phyloP scores from a whole-genome alignment of 2,329 filamentous ascomycete species.

The Sphaerulina populicola region DNA sequence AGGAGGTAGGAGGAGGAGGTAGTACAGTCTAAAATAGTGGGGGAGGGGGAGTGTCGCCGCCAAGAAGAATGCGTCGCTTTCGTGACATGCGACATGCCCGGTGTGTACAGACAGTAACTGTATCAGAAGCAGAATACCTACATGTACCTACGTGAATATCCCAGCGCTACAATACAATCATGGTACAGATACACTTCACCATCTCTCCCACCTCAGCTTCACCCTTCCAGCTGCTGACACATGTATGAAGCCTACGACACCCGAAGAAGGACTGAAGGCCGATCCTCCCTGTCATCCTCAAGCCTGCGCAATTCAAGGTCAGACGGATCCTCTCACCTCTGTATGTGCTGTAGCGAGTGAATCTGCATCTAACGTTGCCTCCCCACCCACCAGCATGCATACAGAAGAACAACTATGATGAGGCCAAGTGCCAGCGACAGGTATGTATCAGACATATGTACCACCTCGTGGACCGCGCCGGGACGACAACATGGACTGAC shows the following conservation, averaged over 20 bases:
- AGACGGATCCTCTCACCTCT: slow-evolving; percentile 13
- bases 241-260: slow-evolving; percentile 9
- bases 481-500: slow-evolving; percentile 2
- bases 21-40: too few relatives aligned
- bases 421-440: slow-evolving; percentile 66
- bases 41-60: background rate
- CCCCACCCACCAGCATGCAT: slow-evolving; percentile 61
- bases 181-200: background rate
- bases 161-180: background rate
- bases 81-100: too few relatives aligned
- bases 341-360: background rate
- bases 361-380: background rate
- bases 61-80: background rate
- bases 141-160: background rate
- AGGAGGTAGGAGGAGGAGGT: too few relatives aligned
- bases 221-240: background rate
- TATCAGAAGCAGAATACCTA: background rate
- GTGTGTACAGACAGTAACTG: background rate
- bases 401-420: slow-evolving; percentile 73
- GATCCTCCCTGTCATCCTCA: slow-evolving; percentile 78
- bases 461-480: background rate
- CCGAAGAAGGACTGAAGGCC: slow-evolving; percentile 62
- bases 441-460: slow-evolving; percentile 30
- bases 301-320: slow-evolving; percentile 88
- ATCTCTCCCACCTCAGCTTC: background rate